phyloP scores from a whole-genome alignment of 257 asterid genomes.

The Asclepias syriaca region DNA sequence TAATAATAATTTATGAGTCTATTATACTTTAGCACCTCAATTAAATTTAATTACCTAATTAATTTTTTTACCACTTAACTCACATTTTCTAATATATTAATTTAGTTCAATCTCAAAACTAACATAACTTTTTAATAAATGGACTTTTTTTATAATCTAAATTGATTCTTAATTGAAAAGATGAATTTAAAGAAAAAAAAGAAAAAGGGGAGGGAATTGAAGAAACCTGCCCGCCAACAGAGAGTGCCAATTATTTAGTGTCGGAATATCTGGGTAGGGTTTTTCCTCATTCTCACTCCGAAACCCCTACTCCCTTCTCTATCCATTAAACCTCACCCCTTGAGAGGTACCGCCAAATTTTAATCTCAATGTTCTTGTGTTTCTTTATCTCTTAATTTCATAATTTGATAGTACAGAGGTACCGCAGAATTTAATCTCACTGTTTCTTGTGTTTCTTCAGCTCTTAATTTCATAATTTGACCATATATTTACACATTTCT shows the following conservation, averaged over 20 bases:
- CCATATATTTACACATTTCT: neutral
- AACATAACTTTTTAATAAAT: too few relatives aligned
- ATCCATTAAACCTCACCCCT: slow-evolving; percentile 7
- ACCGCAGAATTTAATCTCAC: neutral
- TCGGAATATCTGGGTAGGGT: slow-evolving; percentile 18
- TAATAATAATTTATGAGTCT: too few relatives aligned
- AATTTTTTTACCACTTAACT: too few relatives aligned
- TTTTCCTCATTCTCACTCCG: slow-evolving; percentile 6
- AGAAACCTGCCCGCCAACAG: slow-evolving; percentile 12
- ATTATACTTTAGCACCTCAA: too few relatives aligned
- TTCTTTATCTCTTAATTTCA: neutral
- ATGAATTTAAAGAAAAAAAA: too few relatives aligned
- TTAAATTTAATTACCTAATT: too few relatives aligned
- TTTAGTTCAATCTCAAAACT: too few relatives aligned
- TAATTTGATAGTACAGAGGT: neutral
- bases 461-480: neutral
- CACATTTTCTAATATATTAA: too few relatives aligned
- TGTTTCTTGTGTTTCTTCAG: neutral
- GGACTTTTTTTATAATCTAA: too few relatives aligned
- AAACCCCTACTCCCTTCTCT: neutral
- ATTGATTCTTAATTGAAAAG: too few relatives aligned
- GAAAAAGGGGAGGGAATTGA: too few relatives aligned
- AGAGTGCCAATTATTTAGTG: slow-evolving; percentile 2
- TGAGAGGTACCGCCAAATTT: neutral
- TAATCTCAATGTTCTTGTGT: neutral